A percentile compares a stretch with the other conserved stretches of the same genome.
phyloP scores from a whole-genome alignment of 2,329 filamentous ascomycete genomes.

The Hypoxylon sp. region DNA sequence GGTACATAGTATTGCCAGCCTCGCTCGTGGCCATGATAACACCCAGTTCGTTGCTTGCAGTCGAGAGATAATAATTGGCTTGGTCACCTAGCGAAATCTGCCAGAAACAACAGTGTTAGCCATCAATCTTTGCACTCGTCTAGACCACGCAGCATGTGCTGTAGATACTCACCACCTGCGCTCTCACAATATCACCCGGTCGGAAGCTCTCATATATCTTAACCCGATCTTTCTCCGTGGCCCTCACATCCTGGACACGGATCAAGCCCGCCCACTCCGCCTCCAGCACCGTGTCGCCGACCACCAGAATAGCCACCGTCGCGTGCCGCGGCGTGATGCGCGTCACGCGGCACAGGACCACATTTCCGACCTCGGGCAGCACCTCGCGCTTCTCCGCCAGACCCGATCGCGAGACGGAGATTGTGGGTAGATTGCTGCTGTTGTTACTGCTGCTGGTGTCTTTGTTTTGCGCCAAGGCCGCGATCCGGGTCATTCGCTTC shows the following conservation, averaged over 20 bases:
- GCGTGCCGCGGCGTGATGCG: conserved; percentile 89
- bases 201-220: conserved; percentile 92
- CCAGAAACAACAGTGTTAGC: conserved; percentile 11
- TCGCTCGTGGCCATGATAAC: conserved; percentile 95
- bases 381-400: conserved; percentile 73
- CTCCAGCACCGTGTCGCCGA: conserved; percentile 79
- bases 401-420: conserved; percentile 68
- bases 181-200: conserved; percentile 91
- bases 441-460: conserved; percentile 27
- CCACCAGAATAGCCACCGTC: conserved; percentile 86
- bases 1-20: conserved; percentile 90
- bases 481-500: conserved; percentile 73
- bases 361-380: conserved; percentile 84
- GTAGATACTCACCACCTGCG: conserved; percentile 76
- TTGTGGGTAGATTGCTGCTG: conserved; percentile 61
- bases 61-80: conserved; percentile 94
- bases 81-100: conserved; percentile 93
- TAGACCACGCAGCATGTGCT: neutral
- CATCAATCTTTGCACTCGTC: conserved; percentile 9
- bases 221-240: conserved; percentile 95
- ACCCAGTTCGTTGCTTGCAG: conserved; percentile 90
- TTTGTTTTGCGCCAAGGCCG: conserved; percentile 54
- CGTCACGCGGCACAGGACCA: conserved; percentile 87
- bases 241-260: conserved; percentile 89
- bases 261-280: conserved; percentile 90